These are phyloP conservation scores for Globisporangium nagaii DNA, from an alignment of 352 stramenopile species.

Conservation along the genomic window DNA sequence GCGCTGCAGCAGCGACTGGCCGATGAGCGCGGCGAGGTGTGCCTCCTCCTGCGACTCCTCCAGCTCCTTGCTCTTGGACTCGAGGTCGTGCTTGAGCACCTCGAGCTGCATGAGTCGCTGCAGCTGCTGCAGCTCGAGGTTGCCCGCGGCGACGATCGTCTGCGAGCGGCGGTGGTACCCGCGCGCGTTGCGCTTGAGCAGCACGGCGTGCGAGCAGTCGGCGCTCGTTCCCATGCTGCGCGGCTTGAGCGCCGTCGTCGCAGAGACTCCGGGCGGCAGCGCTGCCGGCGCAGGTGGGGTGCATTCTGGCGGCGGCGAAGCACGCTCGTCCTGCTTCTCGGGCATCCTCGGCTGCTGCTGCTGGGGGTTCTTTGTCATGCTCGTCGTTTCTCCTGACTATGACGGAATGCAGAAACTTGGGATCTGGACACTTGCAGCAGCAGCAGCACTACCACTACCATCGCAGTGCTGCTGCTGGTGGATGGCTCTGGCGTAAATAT, in stretches of 20 bases:
- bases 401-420: neutral
- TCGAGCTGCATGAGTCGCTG: slow-evolving; percentile 35
- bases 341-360: neutral
- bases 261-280: no score
- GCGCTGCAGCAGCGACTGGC: slow-evolving; percentile 39
- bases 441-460: no score
- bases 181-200: slow-evolving; percentile 8
- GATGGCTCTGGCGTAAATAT: neutral
- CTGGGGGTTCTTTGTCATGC: neutral
- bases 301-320: neutral
- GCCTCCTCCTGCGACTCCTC: slow-evolving; percentile 45
- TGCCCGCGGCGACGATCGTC: slow-evolving; percentile 27
- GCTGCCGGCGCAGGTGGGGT: neutral
- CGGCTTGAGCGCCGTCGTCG: neutral
- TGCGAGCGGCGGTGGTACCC: slow-evolving; percentile 23
- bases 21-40: slow-evolving; percentile 38
- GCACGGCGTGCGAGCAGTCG: neutral
- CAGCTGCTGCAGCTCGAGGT: slow-evolving; percentile 29
- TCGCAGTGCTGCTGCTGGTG: neutral
- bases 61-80: slow-evolving; percentile 39
- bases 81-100: slow-evolving; percentile 39
- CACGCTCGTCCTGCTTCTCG: neutral
- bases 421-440: neutral
- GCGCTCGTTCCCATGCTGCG: neutral
- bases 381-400: no score